Percentiles rank a stretch among this genome's conserved stretches.
Evolutionary conservation across 768 basidiomycete species (phyloP).

Genomic region (Sutorius australiensis): DNA sequence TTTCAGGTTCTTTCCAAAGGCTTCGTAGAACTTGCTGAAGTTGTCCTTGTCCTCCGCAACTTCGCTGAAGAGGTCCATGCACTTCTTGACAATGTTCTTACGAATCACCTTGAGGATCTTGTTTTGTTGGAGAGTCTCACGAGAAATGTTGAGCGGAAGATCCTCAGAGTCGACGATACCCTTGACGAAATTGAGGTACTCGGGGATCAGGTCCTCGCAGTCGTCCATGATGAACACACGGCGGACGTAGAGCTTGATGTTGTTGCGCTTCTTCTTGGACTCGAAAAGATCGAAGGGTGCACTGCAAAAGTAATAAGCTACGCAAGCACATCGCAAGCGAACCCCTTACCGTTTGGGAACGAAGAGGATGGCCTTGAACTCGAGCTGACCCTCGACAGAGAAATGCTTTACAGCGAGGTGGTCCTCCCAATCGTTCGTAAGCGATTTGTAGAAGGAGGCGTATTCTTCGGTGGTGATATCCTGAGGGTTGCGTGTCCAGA

Average conservation of each 20-base stretch:
- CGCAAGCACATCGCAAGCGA: not conserved
- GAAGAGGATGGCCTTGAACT: conserved; percentile 99
- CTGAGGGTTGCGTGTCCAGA: conserved; percentile 97
- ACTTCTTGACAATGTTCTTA: conserved; percentile 99
- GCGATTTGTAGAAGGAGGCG: conserved; percentile 95
- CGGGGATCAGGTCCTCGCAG: conserved; percentile 98
- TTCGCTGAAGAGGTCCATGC: conserved; percentile 90
- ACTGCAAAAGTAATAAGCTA: conserved; percentile 36
- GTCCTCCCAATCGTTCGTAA: conserved; percentile 99
- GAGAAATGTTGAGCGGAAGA: conserved; percentile 98
- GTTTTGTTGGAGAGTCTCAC: conserved; percentile 99
- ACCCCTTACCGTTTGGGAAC: conserved; percentile 83
- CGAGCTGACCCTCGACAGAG: conserved; percentile 99
- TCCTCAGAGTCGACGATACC: conserved; percentile 99
- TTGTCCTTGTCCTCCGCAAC: conserved; percentile 99
- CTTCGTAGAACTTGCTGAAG: conserved; percentile 94
- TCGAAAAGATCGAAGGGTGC: conserved; percentile 99
- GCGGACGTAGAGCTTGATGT: conserved; percentile 99
- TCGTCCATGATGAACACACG: conserved; percentile 99
- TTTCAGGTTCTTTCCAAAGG: conserved; percentile 99
- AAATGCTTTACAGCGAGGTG: conserved; percentile 99
- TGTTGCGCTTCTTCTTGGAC: conserved; percentile 99
- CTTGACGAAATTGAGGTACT: conserved; percentile 99
- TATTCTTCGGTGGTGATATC: conserved; percentile 96
- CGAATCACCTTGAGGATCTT: conserved; percentile 99